Evolutionary conservation across 805 yeast species (phyloP).

Genomic region (Starmerella bacillaris): DNA sequence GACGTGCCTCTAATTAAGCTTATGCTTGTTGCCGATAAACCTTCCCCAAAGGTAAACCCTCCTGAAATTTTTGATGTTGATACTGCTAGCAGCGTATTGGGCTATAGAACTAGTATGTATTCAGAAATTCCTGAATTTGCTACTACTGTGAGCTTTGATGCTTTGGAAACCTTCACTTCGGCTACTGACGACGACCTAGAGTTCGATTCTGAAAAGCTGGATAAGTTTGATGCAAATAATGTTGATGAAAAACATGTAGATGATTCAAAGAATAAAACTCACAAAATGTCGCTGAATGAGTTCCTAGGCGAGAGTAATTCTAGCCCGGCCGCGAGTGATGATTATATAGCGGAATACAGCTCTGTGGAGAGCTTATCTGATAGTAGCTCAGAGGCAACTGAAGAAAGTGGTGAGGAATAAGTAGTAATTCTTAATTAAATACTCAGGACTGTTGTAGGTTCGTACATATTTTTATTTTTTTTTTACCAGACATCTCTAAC

Average conservation of each 20-base stretch:
- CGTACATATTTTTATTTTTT: too few relatives aligned
- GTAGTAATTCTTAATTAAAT: too few relatives aligned
- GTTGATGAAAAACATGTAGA: background rate
- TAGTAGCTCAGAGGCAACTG: too few relatives aligned
- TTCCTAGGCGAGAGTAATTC: conserved; percentile 45
- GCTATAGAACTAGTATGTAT: conserved; percentile 12
- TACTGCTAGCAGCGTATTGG: conserved; percentile 19
- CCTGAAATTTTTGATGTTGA: conserved; percentile 19
- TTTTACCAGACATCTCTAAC: conserved; percentile 31
- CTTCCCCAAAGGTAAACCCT: conserved; percentile 28
- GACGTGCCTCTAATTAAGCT: conserved; percentile 46
- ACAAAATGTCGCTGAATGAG: conserved; percentile 61
- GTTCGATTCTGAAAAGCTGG: too few relatives aligned
- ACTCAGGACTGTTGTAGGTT: too few relatives aligned
- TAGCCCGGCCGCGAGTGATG: too few relatives aligned
- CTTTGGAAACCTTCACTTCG: too few relatives aligned
- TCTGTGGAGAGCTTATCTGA: too few relatives aligned
- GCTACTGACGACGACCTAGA: too few relatives aligned
- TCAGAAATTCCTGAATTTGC: background rate
- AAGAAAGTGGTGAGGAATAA: too few relatives aligned
- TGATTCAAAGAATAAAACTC: background rate
- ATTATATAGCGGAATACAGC: too few relatives aligned
- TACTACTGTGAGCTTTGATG: too few relatives aligned
- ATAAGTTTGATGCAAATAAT: background rate
- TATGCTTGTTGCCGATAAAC: conserved; percentile 61